Base-by-base conservation (phyloP, 2,329 filamentous ascomycete species). In the Clarireedia paspali region DNA sequence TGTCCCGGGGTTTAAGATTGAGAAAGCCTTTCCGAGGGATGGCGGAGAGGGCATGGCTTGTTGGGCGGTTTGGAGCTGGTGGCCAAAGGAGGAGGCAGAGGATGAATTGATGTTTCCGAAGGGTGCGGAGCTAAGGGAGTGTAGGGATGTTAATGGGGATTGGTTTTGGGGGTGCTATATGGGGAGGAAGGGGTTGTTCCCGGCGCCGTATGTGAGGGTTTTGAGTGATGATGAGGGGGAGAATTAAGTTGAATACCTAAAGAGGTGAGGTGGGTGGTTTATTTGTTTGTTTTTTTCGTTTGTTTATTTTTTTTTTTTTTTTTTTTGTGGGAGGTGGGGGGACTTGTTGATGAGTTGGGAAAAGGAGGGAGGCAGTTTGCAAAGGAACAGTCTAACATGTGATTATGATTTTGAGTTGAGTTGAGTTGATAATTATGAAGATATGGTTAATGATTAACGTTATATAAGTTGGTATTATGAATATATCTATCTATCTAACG, bases 161-260 rank as follows among this genome's bases (percentile, higher is more conserved):
- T 97, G 91, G 91, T 91, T 81, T 66, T 87, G 86, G 73, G 92
- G 92, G 0, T 83, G 84, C 27, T 96, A 95, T 75, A 91, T 90
- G 73, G 91, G 90, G 0, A 75, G 73, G 24, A 84, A 82, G 63
- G 91, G 90, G 0, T 65, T 96, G 61, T 95, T 96, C 67, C 91
- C 91, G 4, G 84, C 85, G 6, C 80, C 82, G 6, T 92, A 92
- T 76, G 88, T 91, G 26, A 75, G 74, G 62, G 66, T 83, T 27
- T 60, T 80, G 46, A 62, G 63, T 47, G 55, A 42, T 12, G 40
- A 36, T 4, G 39, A 34, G 30, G n/a, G 49, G 1, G 49, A 34
- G 24, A 17, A 20, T 34, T 34, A 34, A 2, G 30, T 34, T 34
- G 30, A 2, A 2, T 48, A n/a, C 17, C 9, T 12, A 30, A 14